Evolutionary conservation across 306 rosid species (phyloP).

Genomic region (Begonia masoniana): DNA sequence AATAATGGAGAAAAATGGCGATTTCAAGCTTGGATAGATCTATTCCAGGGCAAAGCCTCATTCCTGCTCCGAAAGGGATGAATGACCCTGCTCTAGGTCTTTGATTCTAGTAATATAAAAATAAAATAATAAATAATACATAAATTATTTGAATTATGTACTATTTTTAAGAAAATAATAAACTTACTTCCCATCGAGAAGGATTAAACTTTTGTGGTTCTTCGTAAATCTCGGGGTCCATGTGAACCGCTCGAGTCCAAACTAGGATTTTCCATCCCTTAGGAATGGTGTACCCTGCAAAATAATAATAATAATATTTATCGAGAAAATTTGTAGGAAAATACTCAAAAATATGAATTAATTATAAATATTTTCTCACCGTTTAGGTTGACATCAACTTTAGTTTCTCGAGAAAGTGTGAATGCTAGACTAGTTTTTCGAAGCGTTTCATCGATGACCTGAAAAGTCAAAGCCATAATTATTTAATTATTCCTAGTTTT

Average conservation of each 20-base stretch:
- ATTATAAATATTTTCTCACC: constrained; percentile 17
- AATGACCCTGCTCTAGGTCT: constrained; percentile 41
- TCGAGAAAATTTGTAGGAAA: too few species aligned
- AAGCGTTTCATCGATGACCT: constrained; percentile 56
- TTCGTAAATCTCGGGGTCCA: constrained; percentile 45
- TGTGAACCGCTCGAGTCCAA: constrained; percentile 58
- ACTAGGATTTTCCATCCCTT: constrained; percentile 65
- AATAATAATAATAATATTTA: not conserved
- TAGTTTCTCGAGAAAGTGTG: constrained; percentile 39
- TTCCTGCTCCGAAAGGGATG: constrained; percentile 56
- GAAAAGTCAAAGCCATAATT: not conserved
- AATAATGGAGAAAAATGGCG: constrained; percentile 50
- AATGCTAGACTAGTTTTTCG: constrained; percentile 43
- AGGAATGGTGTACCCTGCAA: constrained; percentile 47
- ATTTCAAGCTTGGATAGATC: constrained; percentile 50
- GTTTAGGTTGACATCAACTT: constrained; percentile 33
- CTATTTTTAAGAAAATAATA: not conserved
- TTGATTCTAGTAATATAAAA: constrained; percentile 20
- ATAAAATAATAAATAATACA: not conserved
- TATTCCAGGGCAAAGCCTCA: constrained; percentile 46
- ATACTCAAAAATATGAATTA: too few species aligned
- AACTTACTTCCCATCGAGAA: constrained; percentile 47
- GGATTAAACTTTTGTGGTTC: constrained; percentile 46
- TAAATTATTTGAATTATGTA: not conserved
- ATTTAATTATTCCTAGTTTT: not conserved